Evolutionary conservation across 2,329 filamentous ascomycete species (phyloP).

Genomic region (Xylariales sp.): DNA sequence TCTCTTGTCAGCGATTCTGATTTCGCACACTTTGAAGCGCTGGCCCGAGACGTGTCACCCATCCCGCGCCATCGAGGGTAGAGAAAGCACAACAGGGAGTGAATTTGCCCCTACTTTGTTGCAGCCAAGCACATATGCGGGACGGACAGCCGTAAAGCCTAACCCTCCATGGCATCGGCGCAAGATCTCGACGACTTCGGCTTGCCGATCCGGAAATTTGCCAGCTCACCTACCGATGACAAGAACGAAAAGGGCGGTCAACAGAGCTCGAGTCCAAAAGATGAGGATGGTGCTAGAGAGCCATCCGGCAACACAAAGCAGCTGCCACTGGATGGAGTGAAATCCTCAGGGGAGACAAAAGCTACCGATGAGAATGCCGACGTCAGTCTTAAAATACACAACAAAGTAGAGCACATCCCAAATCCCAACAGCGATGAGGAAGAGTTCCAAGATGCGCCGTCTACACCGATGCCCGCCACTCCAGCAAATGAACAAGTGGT

Average conservation of each 20-base stretch:
- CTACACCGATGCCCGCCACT: conserved; percentile 20
- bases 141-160: conserved; percentile 21
- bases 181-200: conserved; percentile 67
- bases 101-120: too few relatives aligned
- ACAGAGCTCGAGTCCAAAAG: too few relatives aligned
- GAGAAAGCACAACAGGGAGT: too few relatives aligned
- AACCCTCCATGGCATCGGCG: conserved; percentile 24
- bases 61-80: background rate
- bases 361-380: conserved; percentile 7
- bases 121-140: conserved; percentile 24
- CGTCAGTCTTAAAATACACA: conserved; percentile 10
- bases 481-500: conserved; percentile 13
- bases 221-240: conserved; percentile 21
- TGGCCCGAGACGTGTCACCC: too few relatives aligned
- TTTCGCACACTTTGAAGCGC: too few relatives aligned
- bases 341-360: conserved; percentile 5
- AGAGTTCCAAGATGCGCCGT: conserved; percentile 32
- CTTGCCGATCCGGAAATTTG: conserved; percentile 54
- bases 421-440: conserved; percentile 32
- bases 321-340: conserved; percentile 3
- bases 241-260: conserved; percentile 5
- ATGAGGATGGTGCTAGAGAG: conserved; percentile 7
- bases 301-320: conserved; percentile 1
- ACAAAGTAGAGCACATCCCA: conserved; percentile 15
- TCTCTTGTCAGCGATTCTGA: too few relatives aligned